phyloP scores from a whole-genome alignment of 2,329 filamentous ascomycete genomes.

The Cordyceps pruinosa region DNA sequence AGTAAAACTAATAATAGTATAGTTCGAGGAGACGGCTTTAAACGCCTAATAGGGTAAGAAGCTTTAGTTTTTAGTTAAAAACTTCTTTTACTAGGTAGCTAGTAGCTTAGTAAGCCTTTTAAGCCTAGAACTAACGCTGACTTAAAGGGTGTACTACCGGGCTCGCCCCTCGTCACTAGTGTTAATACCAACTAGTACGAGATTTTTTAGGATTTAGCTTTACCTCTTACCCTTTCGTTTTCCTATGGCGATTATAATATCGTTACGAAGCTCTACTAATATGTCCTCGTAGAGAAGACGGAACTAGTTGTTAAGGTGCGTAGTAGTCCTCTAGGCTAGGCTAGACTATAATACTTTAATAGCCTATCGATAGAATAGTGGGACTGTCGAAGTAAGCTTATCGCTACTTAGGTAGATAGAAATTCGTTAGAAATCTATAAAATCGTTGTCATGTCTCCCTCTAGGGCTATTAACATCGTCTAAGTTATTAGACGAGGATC shows the following conservation, averaged over 20 bases:
- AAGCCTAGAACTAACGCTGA: conserved; percentile 39
- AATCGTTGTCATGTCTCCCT: conserved; percentile 69
- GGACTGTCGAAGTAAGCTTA: conserved; percentile 49
- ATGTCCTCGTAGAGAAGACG: conserved; percentile 66
- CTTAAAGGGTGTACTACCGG: conserved; percentile 31
- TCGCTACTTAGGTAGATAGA: conserved; percentile 59
- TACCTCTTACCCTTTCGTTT: conserved; percentile 35
- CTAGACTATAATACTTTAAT: conserved; percentile 38
- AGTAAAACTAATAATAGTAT: conserved; percentile 53
- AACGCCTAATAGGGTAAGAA: conserved; percentile 55
- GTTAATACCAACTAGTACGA: conserved; percentile 34
- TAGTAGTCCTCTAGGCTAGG: conserved; percentile 29
- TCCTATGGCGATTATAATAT: conserved; percentile 44
- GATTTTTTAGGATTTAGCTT: conserved; percentile 30
- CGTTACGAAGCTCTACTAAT: conserved; percentile 57
- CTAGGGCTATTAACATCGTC: conserved; percentile 33
- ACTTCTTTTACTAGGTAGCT: conserved; percentile 31
- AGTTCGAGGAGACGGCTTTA: conserved; percentile 49
- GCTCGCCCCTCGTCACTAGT: conserved; percentile 24
- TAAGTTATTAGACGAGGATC: conserved; percentile 17
- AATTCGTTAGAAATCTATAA: conserved; percentile 52
- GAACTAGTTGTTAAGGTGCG: conserved; percentile 65
- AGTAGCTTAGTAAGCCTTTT: conserved; percentile 30
- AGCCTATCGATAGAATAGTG: conserved; percentile 48
- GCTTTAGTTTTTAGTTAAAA: conserved; percentile 38